Evolutionary conservation across 2,329 filamentous ascomycete genomes (phyloP).

Genomic region (Bipolaris cookei): DNA sequence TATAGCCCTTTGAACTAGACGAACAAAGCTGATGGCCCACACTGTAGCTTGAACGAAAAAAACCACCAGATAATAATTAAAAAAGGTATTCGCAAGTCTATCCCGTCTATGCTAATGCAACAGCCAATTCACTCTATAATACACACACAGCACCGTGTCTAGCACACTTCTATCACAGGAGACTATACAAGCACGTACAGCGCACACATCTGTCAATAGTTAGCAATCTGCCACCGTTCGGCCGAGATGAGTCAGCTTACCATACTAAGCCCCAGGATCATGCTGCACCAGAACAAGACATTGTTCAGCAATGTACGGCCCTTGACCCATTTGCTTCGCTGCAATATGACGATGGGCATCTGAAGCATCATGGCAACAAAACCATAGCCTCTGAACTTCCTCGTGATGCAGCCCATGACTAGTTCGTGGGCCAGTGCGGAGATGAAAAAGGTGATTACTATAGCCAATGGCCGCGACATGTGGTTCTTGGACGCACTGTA

Average conservation of each 20-base stretch:
- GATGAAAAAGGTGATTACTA: slow-evolving; percentile 88
- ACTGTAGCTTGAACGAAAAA: background rate
- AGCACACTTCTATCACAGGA: background rate
- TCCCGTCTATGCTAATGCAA: background rate
- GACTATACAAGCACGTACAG: slow-evolving; percentile 48
- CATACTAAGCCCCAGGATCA: slow-evolving; percentile 84
- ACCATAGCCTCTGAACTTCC: slow-evolving; percentile 93
- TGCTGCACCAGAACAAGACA: slow-evolving; percentile 85
- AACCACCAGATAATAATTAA: slow-evolving; percentile 4
- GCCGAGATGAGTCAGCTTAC: slow-evolving; percentile 60
- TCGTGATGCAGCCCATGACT: slow-evolving; percentile 97
- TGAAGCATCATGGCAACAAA: slow-evolving; percentile 96
- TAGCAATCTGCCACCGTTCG: slow-evolving; percentile 12
- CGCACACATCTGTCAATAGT: slow-evolving; percentile 45
- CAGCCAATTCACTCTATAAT: background rate
- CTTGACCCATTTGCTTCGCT: slow-evolving; percentile 78
- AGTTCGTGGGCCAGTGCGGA: slow-evolving; percentile 90
- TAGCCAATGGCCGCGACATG: slow-evolving; percentile 78
- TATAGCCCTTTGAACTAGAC: too few relatives aligned
- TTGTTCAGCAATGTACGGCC: slow-evolving; percentile 76
- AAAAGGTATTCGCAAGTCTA: slow-evolving; percentile 28
- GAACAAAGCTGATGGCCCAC: background rate
- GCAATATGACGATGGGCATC: slow-evolving; percentile 90
- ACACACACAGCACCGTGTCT: background rate
- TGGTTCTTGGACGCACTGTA: slow-evolving; percentile 81